Evolutionary conservation across 805 yeast genomes (phyloP).

Genomic region (Vanderwaltozyma yarrowii): DNA sequence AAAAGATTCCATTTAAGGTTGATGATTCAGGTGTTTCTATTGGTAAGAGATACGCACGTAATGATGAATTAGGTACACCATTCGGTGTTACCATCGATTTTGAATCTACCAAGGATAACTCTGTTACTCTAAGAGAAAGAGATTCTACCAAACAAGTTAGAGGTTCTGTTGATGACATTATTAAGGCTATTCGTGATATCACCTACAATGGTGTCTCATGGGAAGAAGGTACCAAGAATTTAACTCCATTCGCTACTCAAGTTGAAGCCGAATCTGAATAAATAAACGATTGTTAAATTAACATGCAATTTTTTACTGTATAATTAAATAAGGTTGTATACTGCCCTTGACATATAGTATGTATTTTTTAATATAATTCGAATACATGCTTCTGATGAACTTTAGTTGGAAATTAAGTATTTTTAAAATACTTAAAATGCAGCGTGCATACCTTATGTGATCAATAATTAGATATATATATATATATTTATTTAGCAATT

Average conservation of each 20-base stretch:
- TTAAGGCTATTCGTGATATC: slow-evolving; percentile 63
- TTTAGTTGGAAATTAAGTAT: too few species aligned
- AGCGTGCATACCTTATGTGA: too few species aligned
- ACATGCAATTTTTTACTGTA: neutral
- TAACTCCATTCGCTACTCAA: slow-evolving; percentile 66
- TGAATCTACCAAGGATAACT: slow-evolving; percentile 74
- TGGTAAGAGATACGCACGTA: slow-evolving; percentile 95
- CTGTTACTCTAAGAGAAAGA: slow-evolving; percentile 92
- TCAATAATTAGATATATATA: too few species aligned
- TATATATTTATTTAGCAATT: too few species aligned
- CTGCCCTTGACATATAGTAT: too few species aligned
- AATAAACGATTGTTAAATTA: too few species aligned
- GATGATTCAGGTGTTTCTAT: slow-evolving; percentile 95
- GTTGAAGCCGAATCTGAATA: slow-evolving; percentile 25
- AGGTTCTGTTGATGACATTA: slow-evolving; percentile 69
- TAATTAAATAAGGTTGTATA: neutral
- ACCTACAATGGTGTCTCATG: slow-evolving; percentile 67
- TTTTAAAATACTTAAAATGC: too few species aligned
- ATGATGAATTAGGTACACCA: slow-evolving; percentile 97
- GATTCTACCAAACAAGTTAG: slow-evolving; percentile 94
- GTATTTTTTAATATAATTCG: too few species aligned
- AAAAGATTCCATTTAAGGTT: slow-evolving; percentile 86
- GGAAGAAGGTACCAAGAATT: slow-evolving; percentile 70
- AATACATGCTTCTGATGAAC: too few species aligned
- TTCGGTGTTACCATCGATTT: slow-evolving; percentile 95